Evolutionary conservation across 1,284 basidiomycete genomes (phyloP).

Genomic region (Taiwanofungus camphoratus): DNA sequence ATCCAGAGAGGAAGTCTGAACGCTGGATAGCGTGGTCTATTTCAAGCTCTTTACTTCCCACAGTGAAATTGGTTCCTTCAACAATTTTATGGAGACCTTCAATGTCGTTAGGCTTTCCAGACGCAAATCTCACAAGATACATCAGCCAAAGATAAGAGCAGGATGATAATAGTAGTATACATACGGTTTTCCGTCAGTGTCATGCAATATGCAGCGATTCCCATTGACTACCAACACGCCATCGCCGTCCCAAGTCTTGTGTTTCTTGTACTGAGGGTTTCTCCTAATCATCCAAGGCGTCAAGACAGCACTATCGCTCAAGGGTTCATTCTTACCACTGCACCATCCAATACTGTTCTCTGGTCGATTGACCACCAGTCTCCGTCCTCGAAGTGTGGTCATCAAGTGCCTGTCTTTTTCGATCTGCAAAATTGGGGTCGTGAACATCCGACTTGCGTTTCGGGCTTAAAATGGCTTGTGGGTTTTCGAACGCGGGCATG

Average conservation of each 20-base stretch:
- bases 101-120: constrained; percentile 25
- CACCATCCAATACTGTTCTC: constrained; percentile 58
- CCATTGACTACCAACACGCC: constrained; percentile 55
- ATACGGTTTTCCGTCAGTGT: constrained; percentile 50
- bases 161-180: constrained; percentile 32
- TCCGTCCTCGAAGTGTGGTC: constrained; percentile 10
- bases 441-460: constrained; percentile 28
- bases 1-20: constrained; percentile 57
- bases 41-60: constrained; percentile 68
- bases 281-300: constrained; percentile 42
- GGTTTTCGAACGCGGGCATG: constrained; percentile 24
- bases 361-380: constrained; percentile 8
- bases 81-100: constrained; percentile 32
- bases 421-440: constrained; percentile 23
- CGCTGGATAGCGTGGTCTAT: constrained; percentile 54
- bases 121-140: constrained; percentile 16
- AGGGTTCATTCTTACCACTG: constrained; percentile 45
- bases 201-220: constrained; percentile 48
- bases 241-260: constrained; percentile 92
- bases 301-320: not conserved
- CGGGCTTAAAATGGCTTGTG: constrained; percentile 6
- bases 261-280: constrained; percentile 75
- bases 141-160: not conserved
- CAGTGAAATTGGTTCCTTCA: constrained; percentile 49
- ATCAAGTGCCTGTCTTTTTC: constrained; percentile 32